Percentiles rank a stretch among this genome's conserved stretches.
Evolutionary conservation across 2,329 filamentous ascomycete species (phyloP).

Genomic region (Trichophyton benhamiae): DNA sequence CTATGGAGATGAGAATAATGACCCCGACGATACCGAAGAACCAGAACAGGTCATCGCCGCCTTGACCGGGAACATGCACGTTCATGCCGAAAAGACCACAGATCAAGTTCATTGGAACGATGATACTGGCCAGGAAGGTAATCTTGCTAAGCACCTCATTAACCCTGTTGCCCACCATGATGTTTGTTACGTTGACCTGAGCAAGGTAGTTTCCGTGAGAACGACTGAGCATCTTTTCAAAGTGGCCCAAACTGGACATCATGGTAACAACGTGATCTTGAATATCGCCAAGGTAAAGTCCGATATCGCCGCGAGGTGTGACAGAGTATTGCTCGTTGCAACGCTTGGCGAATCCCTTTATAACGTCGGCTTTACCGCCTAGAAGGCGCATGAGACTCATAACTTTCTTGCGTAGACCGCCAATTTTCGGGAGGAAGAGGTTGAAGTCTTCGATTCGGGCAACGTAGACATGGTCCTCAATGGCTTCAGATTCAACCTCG

Average conservation of each 20-base stretch:
- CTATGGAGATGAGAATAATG: conserved; percentile 31
- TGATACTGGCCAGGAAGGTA: conserved; percentile 80
- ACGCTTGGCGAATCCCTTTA: conserved; percentile 93
- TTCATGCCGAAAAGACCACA: conserved; percentile 49
- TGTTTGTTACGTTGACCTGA: conserved; percentile 83
- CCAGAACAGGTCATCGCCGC: conserved; percentile 29
- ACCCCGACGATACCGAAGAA: conserved; percentile 40
- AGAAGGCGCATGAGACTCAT: conserved; percentile 87
- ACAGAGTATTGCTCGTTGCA: conserved; percentile 97
- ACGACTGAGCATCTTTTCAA: conserved; percentile 92
- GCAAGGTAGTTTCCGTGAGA: conserved; percentile 94
- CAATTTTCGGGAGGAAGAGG: conserved; percentile 74
- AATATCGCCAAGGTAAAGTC: conserved; percentile 90
- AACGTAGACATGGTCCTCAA: conserved; percentile 91
- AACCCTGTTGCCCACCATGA: conserved; percentile 73
- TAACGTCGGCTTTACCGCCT: conserved; percentile 95
- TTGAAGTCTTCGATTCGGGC: conserved; percentile 83
- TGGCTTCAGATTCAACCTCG: conserved; percentile 77
- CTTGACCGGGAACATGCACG: conserved; percentile 34
- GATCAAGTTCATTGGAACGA: conserved; percentile 91
- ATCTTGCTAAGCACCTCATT: conserved; percentile 91
- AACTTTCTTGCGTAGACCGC: conserved; percentile 82
- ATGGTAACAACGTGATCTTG: conserved; percentile 99
- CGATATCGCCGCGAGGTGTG: conserved; percentile 90
- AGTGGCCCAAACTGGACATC: conserved; percentile 92